Percentiles rank a stretch among this genome's conserved stretches.
phyloP scores from a whole-genome alignment of 345 rosid genomes.

The Excoecaria agallocha region DNA sequence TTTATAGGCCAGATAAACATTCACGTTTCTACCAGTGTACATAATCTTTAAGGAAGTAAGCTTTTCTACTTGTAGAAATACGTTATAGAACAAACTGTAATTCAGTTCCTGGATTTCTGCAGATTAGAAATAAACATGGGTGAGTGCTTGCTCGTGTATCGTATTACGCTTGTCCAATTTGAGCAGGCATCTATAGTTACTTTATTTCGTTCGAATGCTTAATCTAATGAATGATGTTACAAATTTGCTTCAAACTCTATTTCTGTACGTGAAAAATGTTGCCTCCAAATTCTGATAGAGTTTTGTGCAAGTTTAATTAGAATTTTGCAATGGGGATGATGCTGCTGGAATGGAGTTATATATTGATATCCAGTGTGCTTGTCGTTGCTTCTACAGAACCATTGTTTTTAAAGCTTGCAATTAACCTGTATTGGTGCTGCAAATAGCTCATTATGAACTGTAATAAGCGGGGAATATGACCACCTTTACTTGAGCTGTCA shows the following conservation, averaged over 20 bases:
- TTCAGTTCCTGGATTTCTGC: not conserved
- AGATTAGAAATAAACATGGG: not conserved
- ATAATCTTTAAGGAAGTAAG: not conserved
- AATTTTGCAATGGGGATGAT: not conserved
- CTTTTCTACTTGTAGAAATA: conserved; percentile 1
- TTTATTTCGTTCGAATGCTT: too few relatives aligned
- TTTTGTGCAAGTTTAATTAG: not conserved
- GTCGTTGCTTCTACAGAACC: not conserved
- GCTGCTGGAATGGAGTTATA: not conserved
- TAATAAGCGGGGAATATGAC: not conserved
- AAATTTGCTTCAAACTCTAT: too few relatives aligned
- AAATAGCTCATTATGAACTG: not conserved
- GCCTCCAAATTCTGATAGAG: not conserved
- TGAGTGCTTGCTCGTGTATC: not conserved
- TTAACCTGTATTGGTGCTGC: not conserved
- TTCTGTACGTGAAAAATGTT: too few relatives aligned
- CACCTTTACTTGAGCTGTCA: not conserved
- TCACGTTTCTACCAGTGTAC: not conserved
- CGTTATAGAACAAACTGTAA: not conserved
- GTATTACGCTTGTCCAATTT: not conserved
- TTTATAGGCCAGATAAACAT: not conserved
- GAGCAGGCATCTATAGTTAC: not conserved
- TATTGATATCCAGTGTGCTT: too few relatives aligned
- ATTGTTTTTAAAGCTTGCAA: not conserved
- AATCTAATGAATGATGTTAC: not conserved